Evolutionary conservation across 805 yeast species (phyloP).

Genomic region (Jamesozyma gamospora): DNA sequence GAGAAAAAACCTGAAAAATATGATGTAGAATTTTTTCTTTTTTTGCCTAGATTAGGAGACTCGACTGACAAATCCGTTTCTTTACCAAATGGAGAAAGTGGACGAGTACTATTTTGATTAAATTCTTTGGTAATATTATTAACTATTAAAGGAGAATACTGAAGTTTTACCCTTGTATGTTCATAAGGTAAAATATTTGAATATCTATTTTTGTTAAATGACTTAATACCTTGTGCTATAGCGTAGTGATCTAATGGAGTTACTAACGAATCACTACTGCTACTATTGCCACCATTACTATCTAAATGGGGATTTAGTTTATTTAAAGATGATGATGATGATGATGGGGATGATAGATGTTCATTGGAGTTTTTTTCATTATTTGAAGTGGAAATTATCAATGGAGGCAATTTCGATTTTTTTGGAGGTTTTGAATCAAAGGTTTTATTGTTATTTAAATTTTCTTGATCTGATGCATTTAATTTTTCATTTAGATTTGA

Average conservation of each 20-base stretch:
- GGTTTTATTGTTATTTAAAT: not conserved
- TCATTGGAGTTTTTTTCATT: not conserved
- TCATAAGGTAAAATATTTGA: constrained; percentile 80
- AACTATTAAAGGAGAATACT: constrained; percentile 22
- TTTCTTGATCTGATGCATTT: not conserved
- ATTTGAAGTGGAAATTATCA: not conserved
- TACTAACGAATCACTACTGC: constrained; percentile 13
- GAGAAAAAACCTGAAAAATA: not conserved
- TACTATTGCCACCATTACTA: constrained; percentile 1
- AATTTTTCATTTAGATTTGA: not conserved
- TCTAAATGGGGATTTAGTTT: too few relatives aligned
- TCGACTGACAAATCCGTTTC: not conserved
- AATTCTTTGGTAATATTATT: not conserved
- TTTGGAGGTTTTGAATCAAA: not conserved
- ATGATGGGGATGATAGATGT: not conserved
- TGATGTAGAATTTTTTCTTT: constrained; percentile 2
- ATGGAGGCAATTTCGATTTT: constrained; percentile 5
- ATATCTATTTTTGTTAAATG: constrained; percentile 72
- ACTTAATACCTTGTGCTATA: constrained; percentile 65
- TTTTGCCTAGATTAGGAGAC: not conserved
- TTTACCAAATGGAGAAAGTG: not conserved
- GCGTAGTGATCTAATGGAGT: constrained; percentile 27
- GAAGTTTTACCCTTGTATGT: constrained; percentile 59
- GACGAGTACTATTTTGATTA: not conserved
- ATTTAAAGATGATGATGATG: constrained; percentile 1